Conservation (phyloP, 2,329 filamentous ascomycete species). For the Nothopassalora personata region DNA sequence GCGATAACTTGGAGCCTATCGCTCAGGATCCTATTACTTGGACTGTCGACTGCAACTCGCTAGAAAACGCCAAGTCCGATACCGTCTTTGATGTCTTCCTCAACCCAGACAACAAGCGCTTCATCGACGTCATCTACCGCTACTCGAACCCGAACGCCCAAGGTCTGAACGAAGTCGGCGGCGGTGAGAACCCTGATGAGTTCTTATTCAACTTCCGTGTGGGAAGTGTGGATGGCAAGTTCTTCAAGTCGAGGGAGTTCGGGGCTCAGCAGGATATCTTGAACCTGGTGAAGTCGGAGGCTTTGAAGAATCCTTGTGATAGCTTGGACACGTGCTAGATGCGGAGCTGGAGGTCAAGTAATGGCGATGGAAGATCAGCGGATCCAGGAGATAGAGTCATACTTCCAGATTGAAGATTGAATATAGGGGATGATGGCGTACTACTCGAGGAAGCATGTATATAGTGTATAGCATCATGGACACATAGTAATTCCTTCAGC, state of each 20-base stretch:
- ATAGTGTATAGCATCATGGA: background rate
- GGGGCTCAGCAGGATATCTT: conserved; percentile 16
- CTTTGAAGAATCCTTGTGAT: conserved; percentile 18
- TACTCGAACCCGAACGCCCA: conserved; percentile 15
- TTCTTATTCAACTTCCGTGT: conserved; percentile 19
- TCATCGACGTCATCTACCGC: conserved; percentile 18
- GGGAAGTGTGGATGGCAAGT: conserved; percentile 12
- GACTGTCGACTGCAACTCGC: conserved; percentile 11
- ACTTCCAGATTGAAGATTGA: background rate
- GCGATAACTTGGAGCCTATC: conserved; percentile 4
- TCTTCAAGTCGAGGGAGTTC: conserved; percentile 19
- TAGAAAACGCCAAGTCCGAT: conserved; percentile 11
- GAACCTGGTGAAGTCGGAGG: conserved; percentile 13
- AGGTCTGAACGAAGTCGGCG: conserved; percentile 7
- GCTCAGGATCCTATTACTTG: conserved; percentile 6
- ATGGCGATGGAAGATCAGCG: background rate
- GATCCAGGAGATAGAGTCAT: background rate
- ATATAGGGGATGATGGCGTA: background rate
- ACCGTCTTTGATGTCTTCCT: conserved; percentile 19
- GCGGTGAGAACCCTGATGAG: conserved; percentile 9
- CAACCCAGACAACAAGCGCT: conserved; percentile 13
- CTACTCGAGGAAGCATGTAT: background rate
- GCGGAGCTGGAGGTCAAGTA: background rate
- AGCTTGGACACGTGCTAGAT: conserved; percentile 14
- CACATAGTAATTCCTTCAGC: no score